Base-by-base conservation (phyloP, 2,329 filamentous ascomycete species). In the Colletotrichum echinochloae region DNA sequence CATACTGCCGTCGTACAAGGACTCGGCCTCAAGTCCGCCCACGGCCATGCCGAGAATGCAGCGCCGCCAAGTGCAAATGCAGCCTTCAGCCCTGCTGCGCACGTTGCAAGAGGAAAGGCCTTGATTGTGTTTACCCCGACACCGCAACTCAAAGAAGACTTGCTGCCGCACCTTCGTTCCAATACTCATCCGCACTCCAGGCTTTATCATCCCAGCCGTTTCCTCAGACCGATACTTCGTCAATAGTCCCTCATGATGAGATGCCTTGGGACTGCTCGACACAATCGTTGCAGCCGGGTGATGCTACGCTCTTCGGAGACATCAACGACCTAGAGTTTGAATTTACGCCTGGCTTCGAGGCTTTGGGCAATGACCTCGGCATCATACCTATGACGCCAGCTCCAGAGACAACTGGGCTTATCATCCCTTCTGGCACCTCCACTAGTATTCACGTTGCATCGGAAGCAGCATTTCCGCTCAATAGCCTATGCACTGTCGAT, bases 1-100 rank as follows among this genome's bases (percentile, higher is more conserved):
- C 65, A 3, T 71, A 71, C 44, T 71, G 69, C 51, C 54, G 60
- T 6, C 65, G 60, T 11, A 23, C 60, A 35, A 46, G 41, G 11
- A 54, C 44, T 20, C 57, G 61, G 26, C 70, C 61, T 11, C 61
- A 44, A 4, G n/a, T 60, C 18, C 62, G 70, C 5, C 66, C 66
- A 12, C 65, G 59, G 41, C 61, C 70, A 18, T 72, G 70, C 11
- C 57, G 30, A 26, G 66, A 65, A 54, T 72, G 70, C 57, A 70
- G 55, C 20, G 46, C 35, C n/a, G 60, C 66, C 6, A 72, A 71
- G n/a, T 60, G 48, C 30, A 72, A 72, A 20, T 72, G 70, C 37
- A 66, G 44, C 39, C 59, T 72, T 3, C 46, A 70, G 9, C 23
- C 44, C 16, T 30, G 39, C 14, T 72, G 70, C n/a, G 39, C 44